Percentiles rank a stretch among this genome's conserved stretches.
Evolutionary conservation across 495 filamentous ascomycete genomes (phyloP).

Genomic region (Penicillium paxilli): DNA sequence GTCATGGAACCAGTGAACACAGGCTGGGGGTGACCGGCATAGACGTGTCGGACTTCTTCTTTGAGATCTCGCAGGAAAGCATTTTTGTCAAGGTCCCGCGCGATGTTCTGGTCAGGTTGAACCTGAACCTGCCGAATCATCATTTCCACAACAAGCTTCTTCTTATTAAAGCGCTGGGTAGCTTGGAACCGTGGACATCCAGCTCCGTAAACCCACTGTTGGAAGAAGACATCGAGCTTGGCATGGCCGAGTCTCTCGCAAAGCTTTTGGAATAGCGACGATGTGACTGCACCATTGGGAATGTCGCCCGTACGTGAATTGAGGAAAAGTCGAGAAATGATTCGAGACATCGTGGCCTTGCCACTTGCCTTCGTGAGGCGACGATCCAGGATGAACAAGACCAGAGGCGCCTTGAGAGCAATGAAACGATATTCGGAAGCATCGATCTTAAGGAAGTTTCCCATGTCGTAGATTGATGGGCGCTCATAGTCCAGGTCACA

Average conservation of each 20-base stretch:
- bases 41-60: conserved; percentile 71
- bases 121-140: conserved; percentile 80
- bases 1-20: conserved; percentile 96
- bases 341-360: conserved; percentile 77
- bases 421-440: conserved; percentile 84
- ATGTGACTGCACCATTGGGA: conserved; percentile 69
- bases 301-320: conserved; percentile 78
- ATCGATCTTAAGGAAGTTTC: conserved; percentile 75
- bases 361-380: conserved; percentile 84
- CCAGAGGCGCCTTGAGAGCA: conserved; percentile 84
- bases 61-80: conserved; percentile 81
- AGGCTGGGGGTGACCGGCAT: conserved; percentile 67
- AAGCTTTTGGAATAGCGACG: conserved; percentile 69
- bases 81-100: conserved; percentile 58
- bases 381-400: conserved; percentile 91
- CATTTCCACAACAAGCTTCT: conserved; percentile 93
- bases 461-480: conserved; percentile 79
- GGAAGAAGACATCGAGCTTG: conserved; percentile 83
- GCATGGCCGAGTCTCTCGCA: conserved; percentile 88
- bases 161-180: conserved; percentile 93
- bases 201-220: conserved; percentile 86
- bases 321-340: conserved; percentile 77
- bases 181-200: conserved; percentile 87
- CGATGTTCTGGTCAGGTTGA: conserved; percentile 56
- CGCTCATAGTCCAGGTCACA: conserved; percentile 79